phyloP scores from a whole-genome alignment of 2,329 filamentous ascomycete genomes.

The Cordyceps fumosorosea region DNA sequence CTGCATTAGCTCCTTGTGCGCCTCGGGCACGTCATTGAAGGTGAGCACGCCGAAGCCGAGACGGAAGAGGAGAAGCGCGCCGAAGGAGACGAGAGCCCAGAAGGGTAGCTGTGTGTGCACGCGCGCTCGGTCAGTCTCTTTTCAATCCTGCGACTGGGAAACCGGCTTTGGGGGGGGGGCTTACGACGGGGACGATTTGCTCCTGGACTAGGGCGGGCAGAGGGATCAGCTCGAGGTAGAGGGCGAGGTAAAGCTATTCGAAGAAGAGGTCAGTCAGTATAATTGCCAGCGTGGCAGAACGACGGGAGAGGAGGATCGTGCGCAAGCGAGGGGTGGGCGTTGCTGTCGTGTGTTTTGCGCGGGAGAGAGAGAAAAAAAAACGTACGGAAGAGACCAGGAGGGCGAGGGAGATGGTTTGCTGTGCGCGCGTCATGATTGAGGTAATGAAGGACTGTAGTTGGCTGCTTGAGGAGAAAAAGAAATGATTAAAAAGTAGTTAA shows the following conservation, averaged over 20 bases:
- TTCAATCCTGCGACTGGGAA: neutral
- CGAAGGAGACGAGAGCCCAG: slow-evolving; percentile 86
- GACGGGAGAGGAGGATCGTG: neutral
- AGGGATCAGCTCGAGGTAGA: slow-evolving; percentile 77
- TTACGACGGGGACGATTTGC: slow-evolving; percentile 83
- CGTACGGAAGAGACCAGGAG: slow-evolving; percentile 81
- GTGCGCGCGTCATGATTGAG: slow-evolving; percentile 80
- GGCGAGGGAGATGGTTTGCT: slow-evolving; percentile 83
- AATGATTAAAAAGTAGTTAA: neutral
- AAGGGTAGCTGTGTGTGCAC: slow-evolving; percentile 65
- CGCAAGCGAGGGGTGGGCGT: neutral
- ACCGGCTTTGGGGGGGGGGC: slow-evolving; percentile 32
- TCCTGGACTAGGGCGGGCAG: slow-evolving; percentile 71
- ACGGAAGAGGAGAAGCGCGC: slow-evolving; percentile 84
- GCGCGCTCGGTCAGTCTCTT: neutral
- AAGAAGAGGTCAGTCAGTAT: slow-evolving; percentile 15
- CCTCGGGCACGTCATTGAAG: slow-evolving; percentile 92
- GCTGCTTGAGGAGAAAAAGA: neutral
- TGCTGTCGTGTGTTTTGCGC: neutral
- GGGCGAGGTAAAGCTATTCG: slow-evolving; percentile 76
- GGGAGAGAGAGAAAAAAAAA: neutral
- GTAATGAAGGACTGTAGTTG: slow-evolving; percentile 14
- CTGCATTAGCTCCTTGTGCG: slow-evolving; percentile 79
- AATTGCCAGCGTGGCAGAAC: neutral
- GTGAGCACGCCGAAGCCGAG: slow-evolving; percentile 90